Base-by-base conservation (phyloP, 106 monocot species). In the Dioscorea alata region DNA sequence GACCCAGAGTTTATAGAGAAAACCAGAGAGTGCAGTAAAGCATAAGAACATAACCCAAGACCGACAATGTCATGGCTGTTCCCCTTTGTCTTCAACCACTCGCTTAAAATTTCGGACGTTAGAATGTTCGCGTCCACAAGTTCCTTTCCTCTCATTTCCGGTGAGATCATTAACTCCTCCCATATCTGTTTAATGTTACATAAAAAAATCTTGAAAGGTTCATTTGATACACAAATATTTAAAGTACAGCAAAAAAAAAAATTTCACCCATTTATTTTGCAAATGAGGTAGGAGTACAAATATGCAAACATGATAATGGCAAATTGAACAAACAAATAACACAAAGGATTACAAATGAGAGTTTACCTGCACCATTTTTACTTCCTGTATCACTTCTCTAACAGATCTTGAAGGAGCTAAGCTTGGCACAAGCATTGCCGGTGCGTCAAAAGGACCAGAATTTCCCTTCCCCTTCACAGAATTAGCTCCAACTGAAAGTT, bases 341-440 rank as follows among this genome's bases (percentile, higher is more conserved):
- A 6, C 10, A 8, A 6, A 42, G 42, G 42, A 42, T 42, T 42
- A 42, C 42, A 34, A 34, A 68, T n/a, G 57, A 68, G 33, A 34
- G 53, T 13, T 21, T 12, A 96, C 95, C 95, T 96, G 95, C 6
- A 96, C 82, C 95, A 96, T 87, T 69, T 95, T 96, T 50, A 96
- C 95, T 80, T 91, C 95, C 49, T 91, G 91, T 59, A 96, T 84
- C 13, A 71, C 73, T 67, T 91, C 91, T 82, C 91, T 84, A 42
- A 96, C 88, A 61, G 95, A 88, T 57, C 88, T 79, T 57, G 95
- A 86, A 69, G 91, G 95, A 62, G 79, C 91, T 70, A 96, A 67
- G 60, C 69, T 89, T 23, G 95, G 86, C 32, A 96, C 86, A 62
- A 88, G 67, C 78, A 96, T 78, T 69, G 84, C 86, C 48, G 87